Percentiles rank a stretch among this genome's conserved stretches.
Evolutionary conservation across 805 yeast genomes (phyloP).

Genomic region (Scheffersomyces lignosus): DNA sequence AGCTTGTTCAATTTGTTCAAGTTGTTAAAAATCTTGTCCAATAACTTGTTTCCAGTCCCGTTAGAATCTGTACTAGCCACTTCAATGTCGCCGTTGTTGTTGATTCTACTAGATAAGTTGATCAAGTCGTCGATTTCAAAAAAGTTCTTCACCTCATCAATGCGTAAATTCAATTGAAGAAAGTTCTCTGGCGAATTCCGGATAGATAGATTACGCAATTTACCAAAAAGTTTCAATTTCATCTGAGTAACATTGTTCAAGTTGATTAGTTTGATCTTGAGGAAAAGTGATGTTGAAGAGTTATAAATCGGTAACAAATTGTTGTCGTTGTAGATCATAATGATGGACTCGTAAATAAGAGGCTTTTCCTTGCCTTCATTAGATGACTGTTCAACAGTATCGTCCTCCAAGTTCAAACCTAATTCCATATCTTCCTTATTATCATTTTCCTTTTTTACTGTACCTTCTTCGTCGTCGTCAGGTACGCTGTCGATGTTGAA

Average conservation of each 20-base stretch:
- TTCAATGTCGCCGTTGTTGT: conserved; percentile 14
- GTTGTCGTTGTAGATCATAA: conserved; percentile 22
- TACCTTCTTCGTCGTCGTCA: conserved; percentile 1
- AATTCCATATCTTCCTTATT: conserved; percentile 21
- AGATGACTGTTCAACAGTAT: too few relatives aligned
- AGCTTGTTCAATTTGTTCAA: conserved; percentile 32
- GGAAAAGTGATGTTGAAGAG: conserved; percentile 33
- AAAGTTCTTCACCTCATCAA: conserved; percentile 18
- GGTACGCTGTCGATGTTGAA: conserved; percentile 5
- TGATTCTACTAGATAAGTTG: conserved; percentile 24
- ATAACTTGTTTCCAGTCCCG: conserved; percentile 9
- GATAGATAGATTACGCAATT: conserved; percentile 24
- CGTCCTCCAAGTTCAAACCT: conserved; percentile 21
- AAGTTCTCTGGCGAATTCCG: conserved; percentile 18
- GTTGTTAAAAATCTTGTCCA: conserved; percentile 27
- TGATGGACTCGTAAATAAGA: conserved; percentile 22
- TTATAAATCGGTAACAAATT: conserved; percentile 33
- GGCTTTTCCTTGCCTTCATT: conserved; percentile 11
- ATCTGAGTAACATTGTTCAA: conserved; percentile 15
- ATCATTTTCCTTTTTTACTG: conserved; percentile 20
- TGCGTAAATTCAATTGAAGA: conserved; percentile 18
- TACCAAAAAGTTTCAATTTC: conserved; percentile 26
- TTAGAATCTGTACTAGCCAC: conserved; percentile 1
- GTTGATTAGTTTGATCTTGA: conserved; percentile 27
- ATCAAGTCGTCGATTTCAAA: conserved; percentile 32